Base-by-base conservation (phyloP, 2,329 filamentous ascomycete genomes). In the Zymoseptoria tritici region DNA sequence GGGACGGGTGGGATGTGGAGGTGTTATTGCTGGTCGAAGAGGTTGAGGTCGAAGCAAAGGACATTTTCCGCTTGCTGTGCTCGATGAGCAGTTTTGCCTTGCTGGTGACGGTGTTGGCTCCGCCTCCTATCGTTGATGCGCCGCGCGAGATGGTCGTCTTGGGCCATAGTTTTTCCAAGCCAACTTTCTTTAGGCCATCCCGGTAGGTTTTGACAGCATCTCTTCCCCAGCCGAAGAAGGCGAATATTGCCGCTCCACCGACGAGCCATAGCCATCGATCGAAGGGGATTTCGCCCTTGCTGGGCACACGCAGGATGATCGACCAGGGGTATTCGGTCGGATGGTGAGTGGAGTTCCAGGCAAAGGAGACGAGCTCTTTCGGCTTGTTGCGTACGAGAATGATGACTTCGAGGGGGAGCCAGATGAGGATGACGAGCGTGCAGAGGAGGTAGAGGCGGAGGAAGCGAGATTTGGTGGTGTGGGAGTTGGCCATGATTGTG, bases 161-260 rank as follows among this genome's bases (percentile, higher is more conserved):
- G 4, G 36, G 36, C 36, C 36, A 46, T 4, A 46, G 36, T n/a
- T 46, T 46, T 19, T 62, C 70, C 46, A 81, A 62, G 0, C 79
- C 79, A 24, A 80, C 54, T n/a, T 69, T 71, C 22, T 74, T 62
- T 52, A 81, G 67, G 59, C 77, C 74, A 3, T 72, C 70, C 56
- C 75, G 75, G 67, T 86, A 87, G 71, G 83, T 80, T 22, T 75
- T 74, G 3, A 76, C 74, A 0, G 85, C 85, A 66, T 89, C 86
- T 24, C 75, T 76, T 29, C 85, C 86, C 16, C 85, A 80, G 8
- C 86, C 86, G 64, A 88, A 88, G 66, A 86, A 82, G n/a, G 81
- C 56, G 68, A 88, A 88, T 11, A 84, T 72, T 24, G 85, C 60
- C 60, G 82, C 78, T 0, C 81, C 83, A 3, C 79, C 75, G 0